Evolutionary conservation across 2,329 filamentous ascomycete genomes (phyloP), one percentile per base, ranked within the genome.

Genomic region (Leptographium wingfieldii): DNA sequence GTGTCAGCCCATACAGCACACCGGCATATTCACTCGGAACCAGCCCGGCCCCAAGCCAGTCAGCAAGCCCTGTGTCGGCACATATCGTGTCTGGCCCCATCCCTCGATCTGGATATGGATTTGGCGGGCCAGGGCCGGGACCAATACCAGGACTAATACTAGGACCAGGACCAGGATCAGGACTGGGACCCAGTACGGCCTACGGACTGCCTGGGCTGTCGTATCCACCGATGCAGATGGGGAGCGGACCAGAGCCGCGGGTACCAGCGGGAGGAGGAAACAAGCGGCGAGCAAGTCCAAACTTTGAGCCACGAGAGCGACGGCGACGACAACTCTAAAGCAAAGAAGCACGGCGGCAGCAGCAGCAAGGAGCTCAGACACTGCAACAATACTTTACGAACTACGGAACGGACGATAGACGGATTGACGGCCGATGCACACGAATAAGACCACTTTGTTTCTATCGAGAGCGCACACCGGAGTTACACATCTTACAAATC

Each of bases 1-100:
- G 83, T 14, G 74, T 84, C 38, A 83, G 79, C 63, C 80, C 81
- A 0, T 85, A 85, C 67, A 80, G 73, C 64, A 80, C 79, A n/a
- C 79, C 80, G 48, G 78, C 80, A 0, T 82, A 81, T 66, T 76
- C 77, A 9, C 69, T 75, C 57, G 72, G 72, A 35, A 69, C 69
- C 54, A 73, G 73, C 62, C 69, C 71, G 31, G 67, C 72, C 33
- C 67, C 73, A 60, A 73, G 73, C 68, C 62, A 71, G 12, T 72
- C 71, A 1, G 70, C 72, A 14, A 80, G 76, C 58, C 76, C 77
- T 1, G 73, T 14, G 67, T n/a, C 40, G 11, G 46, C 25, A 6
- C 46, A 27, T 67, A 25, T 40, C 3, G 38, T 22, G 12, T 29
- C 38, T 9, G 33, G 54, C 22, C 33, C 35, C 5, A 35, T 35